These are phyloP conservation scores for Paraphoma chrysanthemicola DNA, from an alignment of 2,329 filamentous ascomycete species.

Conservation along the genomic window DNA sequence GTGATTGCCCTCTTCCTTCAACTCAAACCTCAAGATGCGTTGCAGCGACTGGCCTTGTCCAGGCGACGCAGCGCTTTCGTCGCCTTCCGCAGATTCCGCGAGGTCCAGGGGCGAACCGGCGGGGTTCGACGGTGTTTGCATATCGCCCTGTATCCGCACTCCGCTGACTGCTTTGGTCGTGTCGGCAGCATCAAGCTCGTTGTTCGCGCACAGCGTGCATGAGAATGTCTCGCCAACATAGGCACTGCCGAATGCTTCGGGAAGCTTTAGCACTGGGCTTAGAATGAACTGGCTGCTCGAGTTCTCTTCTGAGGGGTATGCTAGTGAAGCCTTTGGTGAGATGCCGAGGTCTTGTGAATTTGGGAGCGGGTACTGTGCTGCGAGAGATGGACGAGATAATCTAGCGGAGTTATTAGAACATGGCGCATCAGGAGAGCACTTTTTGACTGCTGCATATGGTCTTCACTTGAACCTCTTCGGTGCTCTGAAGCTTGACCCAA, in stretches of 20 bases:
- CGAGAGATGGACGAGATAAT: conserved; percentile 81
- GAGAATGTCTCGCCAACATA: conserved; percentile 96
- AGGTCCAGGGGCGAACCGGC: conserved; percentile 66
- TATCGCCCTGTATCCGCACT: conserved; percentile 86
- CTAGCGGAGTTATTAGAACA: conserved; percentile 52
- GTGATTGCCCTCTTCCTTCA: conserved; percentile 94
- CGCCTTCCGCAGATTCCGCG: conserved; percentile 52
- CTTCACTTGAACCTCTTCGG: not conserved
- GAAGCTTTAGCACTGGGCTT: conserved; percentile 75
- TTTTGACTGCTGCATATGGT: not conserved
- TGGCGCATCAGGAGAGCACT: conserved; percentile 52
- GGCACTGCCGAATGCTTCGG: conserved; percentile 88
- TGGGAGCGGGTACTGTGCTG: conserved; percentile 71
- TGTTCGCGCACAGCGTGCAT: conserved; percentile 95
- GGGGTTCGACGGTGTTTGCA: conserved; percentile 87
- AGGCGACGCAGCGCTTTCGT: conserved; percentile 48
- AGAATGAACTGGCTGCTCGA: conserved; percentile 63
- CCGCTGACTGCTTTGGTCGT: conserved; percentile 67
- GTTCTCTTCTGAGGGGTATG: conserved; percentile 65
- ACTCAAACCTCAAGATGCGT: conserved; percentile 80
- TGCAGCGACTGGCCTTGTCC: conserved; percentile 74
- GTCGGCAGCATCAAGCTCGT: conserved; percentile 65
- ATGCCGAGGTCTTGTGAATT: conserved; percentile 59
- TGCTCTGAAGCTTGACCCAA: too few relatives aligned
- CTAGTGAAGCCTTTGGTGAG: conserved; percentile 68